Evolutionary conservation across 352 stramenopile species (phyloP).

Genomic region (Phytopythium delawarense): DNA sequence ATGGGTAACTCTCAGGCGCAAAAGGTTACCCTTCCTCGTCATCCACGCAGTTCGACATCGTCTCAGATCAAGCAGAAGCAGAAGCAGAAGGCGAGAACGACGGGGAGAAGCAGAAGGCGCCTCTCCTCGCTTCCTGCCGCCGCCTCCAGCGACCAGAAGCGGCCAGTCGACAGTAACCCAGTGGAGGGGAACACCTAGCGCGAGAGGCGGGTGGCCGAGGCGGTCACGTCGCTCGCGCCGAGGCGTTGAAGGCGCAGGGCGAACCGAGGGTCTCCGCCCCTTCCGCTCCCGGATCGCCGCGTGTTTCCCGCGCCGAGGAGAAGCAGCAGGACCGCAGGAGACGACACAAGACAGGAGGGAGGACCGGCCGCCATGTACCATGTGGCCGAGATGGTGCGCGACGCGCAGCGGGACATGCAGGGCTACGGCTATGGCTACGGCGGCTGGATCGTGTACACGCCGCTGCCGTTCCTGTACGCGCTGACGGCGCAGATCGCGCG

Average conservation of each 20-base stretch:
- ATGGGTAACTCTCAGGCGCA: slow-evolving; percentile 1
- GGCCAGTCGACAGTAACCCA: too few relatives aligned
- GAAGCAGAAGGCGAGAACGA: background rate
- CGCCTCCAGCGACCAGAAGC: too few relatives aligned
- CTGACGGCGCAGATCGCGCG: slow-evolving; percentile 56
- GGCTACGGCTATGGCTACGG: slow-evolving; percentile 15
- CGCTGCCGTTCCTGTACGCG: slow-evolving; percentile 72
- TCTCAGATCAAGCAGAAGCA: background rate
- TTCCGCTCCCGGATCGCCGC: background rate
- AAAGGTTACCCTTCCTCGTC: slow-evolving; percentile 5
- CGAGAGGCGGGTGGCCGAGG: too few relatives aligned
- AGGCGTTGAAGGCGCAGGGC: too few relatives aligned
- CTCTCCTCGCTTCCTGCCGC: background rate
- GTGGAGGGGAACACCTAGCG: too few relatives aligned
- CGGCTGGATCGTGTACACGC: slow-evolving; percentile 61
- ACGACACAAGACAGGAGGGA: background rate
- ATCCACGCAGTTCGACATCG: background rate
- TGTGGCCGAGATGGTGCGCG: slow-evolving; percentile 78
- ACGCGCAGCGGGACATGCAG: slow-evolving; percentile 75
- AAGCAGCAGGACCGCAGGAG: background rate
- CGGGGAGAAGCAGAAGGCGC: background rate
- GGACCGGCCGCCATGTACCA: slow-evolving; percentile 55
- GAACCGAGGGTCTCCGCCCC: too few relatives aligned
- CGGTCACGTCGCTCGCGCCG: too few relatives aligned
- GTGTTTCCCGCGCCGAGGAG: background rate